Evolutionary conservation across 1,139 yeast species (phyloP).

Genomic region (Taphrina pruni): DNA sequence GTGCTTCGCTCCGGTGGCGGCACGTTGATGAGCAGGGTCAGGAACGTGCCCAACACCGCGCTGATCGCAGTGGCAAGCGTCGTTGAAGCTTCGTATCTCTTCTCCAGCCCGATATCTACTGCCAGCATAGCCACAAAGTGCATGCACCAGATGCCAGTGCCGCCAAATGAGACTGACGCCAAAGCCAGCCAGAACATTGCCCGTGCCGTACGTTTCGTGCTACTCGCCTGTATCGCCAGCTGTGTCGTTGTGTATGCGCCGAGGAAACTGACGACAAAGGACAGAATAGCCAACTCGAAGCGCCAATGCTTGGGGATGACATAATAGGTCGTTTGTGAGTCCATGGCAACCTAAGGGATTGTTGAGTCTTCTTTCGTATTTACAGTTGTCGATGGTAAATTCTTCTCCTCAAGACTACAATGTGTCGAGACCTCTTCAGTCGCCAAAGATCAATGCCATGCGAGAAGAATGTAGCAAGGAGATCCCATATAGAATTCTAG

Average conservation of each 20-base stretch:
- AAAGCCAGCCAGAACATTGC: constrained; percentile 25
- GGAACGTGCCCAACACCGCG: constrained; percentile 22
- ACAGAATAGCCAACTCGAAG: constrained; percentile 5
- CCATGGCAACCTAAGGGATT: neutral
- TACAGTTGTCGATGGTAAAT: too few relatives aligned
- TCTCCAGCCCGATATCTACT: constrained; percentile 13
- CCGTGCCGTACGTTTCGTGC: constrained; percentile 13
- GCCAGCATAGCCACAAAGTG: constrained; percentile 38
- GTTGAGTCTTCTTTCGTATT: neutral
- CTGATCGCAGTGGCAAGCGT: constrained; percentile 21
- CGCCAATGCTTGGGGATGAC: constrained; percentile 34
- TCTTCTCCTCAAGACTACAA: too few relatives aligned
- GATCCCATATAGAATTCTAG: too few relatives aligned
- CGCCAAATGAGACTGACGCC: constrained; percentile 28
- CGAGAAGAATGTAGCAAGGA: too few relatives aligned
- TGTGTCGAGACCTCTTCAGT: too few relatives aligned
- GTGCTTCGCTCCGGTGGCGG: constrained; percentile 21
- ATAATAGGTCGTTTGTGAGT: neutral
- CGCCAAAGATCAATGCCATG: too few relatives aligned
- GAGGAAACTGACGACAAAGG: constrained; percentile 24
- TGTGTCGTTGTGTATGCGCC: constrained; percentile 36
- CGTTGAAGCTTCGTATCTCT: neutral
- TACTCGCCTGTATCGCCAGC: constrained; percentile 16
- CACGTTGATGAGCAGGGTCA: constrained; percentile 16
- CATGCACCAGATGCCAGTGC: constrained; percentile 40